These are phyloP conservation scores for Arxiozyma slooffiae DNA, from an alignment of 1,139 yeast genomes.

Conservation along the genomic window DNA sequence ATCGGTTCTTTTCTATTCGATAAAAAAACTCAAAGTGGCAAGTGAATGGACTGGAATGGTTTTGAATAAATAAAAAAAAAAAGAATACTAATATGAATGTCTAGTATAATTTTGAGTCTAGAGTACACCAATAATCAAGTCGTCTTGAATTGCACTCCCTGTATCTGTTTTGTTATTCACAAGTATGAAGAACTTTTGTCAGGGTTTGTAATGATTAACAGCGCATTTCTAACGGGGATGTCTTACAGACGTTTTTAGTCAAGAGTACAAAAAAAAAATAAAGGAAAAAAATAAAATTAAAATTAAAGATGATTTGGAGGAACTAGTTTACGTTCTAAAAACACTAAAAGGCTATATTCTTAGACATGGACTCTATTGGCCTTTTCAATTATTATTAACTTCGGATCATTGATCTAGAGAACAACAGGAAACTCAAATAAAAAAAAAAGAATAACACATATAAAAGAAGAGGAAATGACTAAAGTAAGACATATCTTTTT, in stretches of 20 bases:
- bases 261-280: too few species aligned
- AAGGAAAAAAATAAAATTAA: too few species aligned
- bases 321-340: neutral
- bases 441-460: neutral
- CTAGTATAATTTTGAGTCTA: too few species aligned
- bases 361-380: neutral
- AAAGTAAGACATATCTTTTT: neutral
- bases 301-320: neutral
- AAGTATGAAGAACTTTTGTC: too few species aligned
- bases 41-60: too few species aligned
- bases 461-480: neutral
- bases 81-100: too few species aligned
- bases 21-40: too few species aligned
- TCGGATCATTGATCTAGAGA: too few species aligned
- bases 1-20: neutral
- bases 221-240: neutral
- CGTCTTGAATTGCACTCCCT: too few species aligned
- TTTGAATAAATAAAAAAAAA: too few species aligned
- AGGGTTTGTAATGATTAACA: neutral
- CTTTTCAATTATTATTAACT: neutral
- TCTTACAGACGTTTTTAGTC: neutral
- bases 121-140: too few species aligned
- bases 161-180: too few species aligned
- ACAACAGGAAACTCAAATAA: neutral
- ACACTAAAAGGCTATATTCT: neutral